Evolutionary conservation across 2,329 filamentous ascomycete genomes (phyloP), one percentile per base, ranked within the genome.

Genomic region (Paecilomyces sp.): DNA sequence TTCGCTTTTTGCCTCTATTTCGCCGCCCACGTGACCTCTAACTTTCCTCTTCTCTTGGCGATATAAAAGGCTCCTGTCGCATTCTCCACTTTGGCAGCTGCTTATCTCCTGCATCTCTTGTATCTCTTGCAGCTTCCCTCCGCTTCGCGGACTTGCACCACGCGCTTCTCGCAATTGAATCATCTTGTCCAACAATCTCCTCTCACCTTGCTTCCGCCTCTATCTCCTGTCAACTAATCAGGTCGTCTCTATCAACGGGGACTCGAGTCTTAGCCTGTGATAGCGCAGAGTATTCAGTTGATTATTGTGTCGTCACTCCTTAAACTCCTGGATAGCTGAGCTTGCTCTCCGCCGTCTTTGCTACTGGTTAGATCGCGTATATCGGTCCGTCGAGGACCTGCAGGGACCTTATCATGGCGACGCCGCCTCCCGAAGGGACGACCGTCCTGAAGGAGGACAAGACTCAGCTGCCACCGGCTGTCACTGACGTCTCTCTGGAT

Each of bases 31-130:
- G 75, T 77, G 75, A 77, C 63, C 34, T 9, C 1, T 28, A 51
- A 51, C 22, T 61, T 65, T 57, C 67, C 66, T 47, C 65, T 68
- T 66, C 66, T 74, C 74, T 77, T 77, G 75, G 75, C 75, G 69
- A 68, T 75, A 77, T 77, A 77, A 76, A 77, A 69, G 67, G 68
- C 57, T 58, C 65, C 65, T 68, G 68, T 74, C 73, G 71, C 72
- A 74, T 74, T 74, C 71, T 73, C 71, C 70, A 71, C 71, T 56
- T 47, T 47, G 41, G 58, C 51, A 61, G 56, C 60, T 62, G 56
- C 60, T 62, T 60, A 54, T 65, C 61, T 62, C 54, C 54, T 61
- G 65, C 57, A 60, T 53, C 58, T 68, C 64, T 55, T 69, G 59
- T 68, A 66, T 65, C 62, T 67, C 57, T 59, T 66, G 54, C 61